A percentile compares a stretch with the other conserved stretches of the same genome.
phyloP scores from a whole-genome alignment of 2,329 filamentous ascomycete species.

The Trichoderma sp. region DNA sequence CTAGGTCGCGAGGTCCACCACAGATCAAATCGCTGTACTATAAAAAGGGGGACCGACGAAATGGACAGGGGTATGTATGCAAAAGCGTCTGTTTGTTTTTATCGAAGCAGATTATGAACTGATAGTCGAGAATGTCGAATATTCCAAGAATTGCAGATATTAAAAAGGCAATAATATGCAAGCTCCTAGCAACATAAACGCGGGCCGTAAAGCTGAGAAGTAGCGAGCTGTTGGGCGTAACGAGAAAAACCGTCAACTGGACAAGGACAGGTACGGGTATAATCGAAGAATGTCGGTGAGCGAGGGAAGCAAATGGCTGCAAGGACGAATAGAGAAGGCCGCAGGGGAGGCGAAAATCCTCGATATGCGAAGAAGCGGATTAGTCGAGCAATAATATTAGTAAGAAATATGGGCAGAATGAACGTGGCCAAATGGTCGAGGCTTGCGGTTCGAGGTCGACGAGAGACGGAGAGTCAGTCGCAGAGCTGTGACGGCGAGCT shows the following conservation, averaged over 20 bases:
- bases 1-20: constrained; percentile 12
- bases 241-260: constrained; percentile 16
- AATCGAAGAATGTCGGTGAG: constrained; percentile 29
- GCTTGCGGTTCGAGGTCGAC: constrained; percentile 33
- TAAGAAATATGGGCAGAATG: constrained; percentile 41
- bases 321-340: constrained; percentile 26
- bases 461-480: constrained; percentile 32
- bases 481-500: constrained; percentile 34
- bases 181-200: constrained; percentile 4
- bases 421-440: constrained; percentile 37
- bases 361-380: constrained; percentile 21
- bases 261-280: constrained; percentile 11
- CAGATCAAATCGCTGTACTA: constrained; percentile 3
- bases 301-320: constrained; percentile 28
- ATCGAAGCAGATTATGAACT: constrained; percentile 25
- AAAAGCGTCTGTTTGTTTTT: constrained; percentile 25
- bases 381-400: constrained; percentile 40
- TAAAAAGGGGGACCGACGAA: constrained; percentile 15
- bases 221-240: constrained; percentile 23
- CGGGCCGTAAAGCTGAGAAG: constrained; percentile 25
- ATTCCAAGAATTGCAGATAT: constrained; percentile 17
- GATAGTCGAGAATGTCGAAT: constrained; percentile 4
- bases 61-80: constrained; percentile 28
- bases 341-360: constrained; percentile 14
- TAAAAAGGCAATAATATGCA: constrained; percentile 26